phyloP scores from a whole-genome alignment of 2,329 filamentous ascomycete species.

The Cryphonectria naterciae region DNA sequence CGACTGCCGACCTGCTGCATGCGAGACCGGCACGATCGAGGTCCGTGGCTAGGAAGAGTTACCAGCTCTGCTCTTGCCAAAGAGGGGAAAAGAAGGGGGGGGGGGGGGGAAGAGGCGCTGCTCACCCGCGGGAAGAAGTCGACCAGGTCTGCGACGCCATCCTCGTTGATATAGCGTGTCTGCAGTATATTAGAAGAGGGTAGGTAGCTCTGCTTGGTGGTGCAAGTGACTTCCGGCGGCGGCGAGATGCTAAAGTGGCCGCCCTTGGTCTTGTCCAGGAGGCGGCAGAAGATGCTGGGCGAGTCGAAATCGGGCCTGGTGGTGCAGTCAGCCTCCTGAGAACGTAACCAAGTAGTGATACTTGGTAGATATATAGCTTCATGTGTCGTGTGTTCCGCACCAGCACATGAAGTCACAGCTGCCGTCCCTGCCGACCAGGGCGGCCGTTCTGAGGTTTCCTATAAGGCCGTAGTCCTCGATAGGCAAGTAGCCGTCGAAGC shows the following conservation, averaged over 20 bases:
- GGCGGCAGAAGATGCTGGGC: conserved; percentile 73
- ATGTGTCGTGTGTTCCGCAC: conserved; percentile 43
- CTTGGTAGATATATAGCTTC: background rate
- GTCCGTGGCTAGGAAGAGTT: conserved; percentile 51
- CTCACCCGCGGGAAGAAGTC: conserved; percentile 71
- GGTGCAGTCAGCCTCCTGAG: background rate
- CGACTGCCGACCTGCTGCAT: conserved; percentile 41
- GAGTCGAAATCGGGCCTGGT: conserved; percentile 77
- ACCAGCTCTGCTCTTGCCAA: background rate
- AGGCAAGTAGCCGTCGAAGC: conserved; percentile 54
- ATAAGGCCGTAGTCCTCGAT: conserved; percentile 82
- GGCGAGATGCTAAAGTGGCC: conserved; percentile 73
- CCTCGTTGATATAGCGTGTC: conserved; percentile 77
- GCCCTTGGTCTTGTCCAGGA: conserved; percentile 75
- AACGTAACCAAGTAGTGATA: background rate
- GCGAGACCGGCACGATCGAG: conserved; percentile 45
- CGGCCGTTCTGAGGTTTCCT: conserved; percentile 79
- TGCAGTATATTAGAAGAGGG: conserved; percentile 76
- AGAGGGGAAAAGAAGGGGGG: background rate
- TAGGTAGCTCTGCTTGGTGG: conserved; percentile 78
- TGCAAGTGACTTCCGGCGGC: conserved; percentile 54
- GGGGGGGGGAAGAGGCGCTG: background rate
- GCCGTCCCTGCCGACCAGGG: conserved; percentile 73
- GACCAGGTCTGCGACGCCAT: conserved; percentile 72
- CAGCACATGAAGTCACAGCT: conserved; percentile 81